Evolutionary conservation across 768 basidiomycete species (phyloP), one percentile per base, ranked within the genome.

Genomic region (Leccinum rimulosum): DNA sequence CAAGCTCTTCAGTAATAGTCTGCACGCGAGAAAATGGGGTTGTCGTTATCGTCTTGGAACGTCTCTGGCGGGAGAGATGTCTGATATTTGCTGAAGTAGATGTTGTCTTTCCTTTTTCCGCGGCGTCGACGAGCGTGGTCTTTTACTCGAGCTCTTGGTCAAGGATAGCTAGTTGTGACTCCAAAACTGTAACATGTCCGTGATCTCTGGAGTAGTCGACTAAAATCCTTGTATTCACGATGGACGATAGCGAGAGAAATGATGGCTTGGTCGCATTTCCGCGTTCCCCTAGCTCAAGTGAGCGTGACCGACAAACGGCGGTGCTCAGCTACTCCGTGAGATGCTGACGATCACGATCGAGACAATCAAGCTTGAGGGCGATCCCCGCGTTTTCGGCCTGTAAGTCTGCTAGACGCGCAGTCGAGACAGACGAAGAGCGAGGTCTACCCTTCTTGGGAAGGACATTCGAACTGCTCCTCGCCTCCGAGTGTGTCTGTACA

Each of bases 351-450:
- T 63, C 59, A 19, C 28, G 50, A 15, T 22, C 36, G 19, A 70
- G 60, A 49, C 56, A 2, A 12, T 62, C 63, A 25, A 71, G 33
- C 38, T 68, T 61, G 47, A 35, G 43, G 35, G 54, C 19, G 52
- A 69, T 38, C 19, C 43, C 36, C 33, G 64, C 52, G n/a, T 69
- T 71, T 25, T 61, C 58, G 11, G 55, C 43, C 28, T 66, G 63
- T 19, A 66, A 52, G 6, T 56, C 60, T 33, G 61, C 52, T 15
- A 71, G 45, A 33, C 57, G 68, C 49, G 57, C 47, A 22, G 52
- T 31, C 30, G 69, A 81, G 35, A 83, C 72, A 0, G 86, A 87
- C 1, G 86, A 86, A 22, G 87, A 85, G 22, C 85, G 80, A 33
- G 80, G 77, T 28, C 83, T 79, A 22, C 76, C 69, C 55, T 69